Evolutionary conservation across 2,329 filamentous ascomycete genomes (phyloP), one percentile per base, ranked within the genome.

Genomic region (Trichophyton schoenleinii): DNA sequence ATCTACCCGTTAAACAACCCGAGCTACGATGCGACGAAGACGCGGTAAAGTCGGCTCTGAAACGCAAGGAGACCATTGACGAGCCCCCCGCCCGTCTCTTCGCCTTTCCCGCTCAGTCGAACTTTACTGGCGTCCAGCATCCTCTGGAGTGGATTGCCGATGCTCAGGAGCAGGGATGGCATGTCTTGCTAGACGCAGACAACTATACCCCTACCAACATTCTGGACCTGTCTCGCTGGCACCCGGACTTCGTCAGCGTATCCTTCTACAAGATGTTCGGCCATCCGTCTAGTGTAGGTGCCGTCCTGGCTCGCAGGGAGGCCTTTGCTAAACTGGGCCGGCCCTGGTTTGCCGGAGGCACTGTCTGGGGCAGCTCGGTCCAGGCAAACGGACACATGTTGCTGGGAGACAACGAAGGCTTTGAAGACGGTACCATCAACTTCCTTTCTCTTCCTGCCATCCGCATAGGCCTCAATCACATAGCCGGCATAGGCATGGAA

Each of bases 61-160:
- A 28, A 11, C 52, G 52, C 20, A 55, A 55, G 28, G 52, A 34
- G 6, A 36, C 15, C 52, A 25, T 11, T 9, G 60, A 58, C 22
- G 58, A 44, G 3, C 38, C 65, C 20, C 67, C 70, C 49, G 28
- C 41, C 8, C 60, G 76, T 1, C 68, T 82, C 2, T 84, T 88
- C 65, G 83, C 83, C n/a, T 88, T 85, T 68, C 84, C 86, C 3
- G 85, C 82, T 0, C 86, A 88, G 69, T 87, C 84, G 34, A 88
- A 88, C 68, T 84, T 88, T 78, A 85, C 83, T 48, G 86, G 86
- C 6, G 77, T 82, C 25, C 78, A 85, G 62, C 72, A 87, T 44
- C 84, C 85, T 3, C 71, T 83, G 28, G 70, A 74, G 0, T 88
- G 85, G 85, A 71, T 76, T 13, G 71, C 72, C 13, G 68, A 67